These are phyloP conservation scores for Apocynum venetum DNA, from an alignment of 257 asterid genomes.

Conservation along the genomic window DNA sequence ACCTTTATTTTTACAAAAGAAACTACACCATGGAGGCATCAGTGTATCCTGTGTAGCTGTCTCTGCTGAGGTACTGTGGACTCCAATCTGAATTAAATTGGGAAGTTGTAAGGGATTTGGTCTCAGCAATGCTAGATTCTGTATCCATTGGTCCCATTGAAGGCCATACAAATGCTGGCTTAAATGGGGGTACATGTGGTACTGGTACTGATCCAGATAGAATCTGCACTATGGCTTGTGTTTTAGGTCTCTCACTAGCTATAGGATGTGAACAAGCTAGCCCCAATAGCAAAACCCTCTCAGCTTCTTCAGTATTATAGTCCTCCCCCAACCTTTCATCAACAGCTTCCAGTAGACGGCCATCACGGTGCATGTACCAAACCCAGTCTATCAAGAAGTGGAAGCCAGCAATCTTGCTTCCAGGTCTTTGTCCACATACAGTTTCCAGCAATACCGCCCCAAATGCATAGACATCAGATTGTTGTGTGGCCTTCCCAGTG, in stretches of 20 bases:
- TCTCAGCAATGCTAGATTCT: slow-evolving; percentile 21
- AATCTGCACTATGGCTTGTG: slow-evolving; percentile 31
- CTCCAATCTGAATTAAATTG: slow-evolving; percentile 45
- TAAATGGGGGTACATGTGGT: slow-evolving; percentile 35
- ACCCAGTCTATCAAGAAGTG: slow-evolving; percentile 77
- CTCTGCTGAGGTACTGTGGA: slow-evolving; percentile 46
- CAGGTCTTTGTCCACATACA: slow-evolving; percentile 74
- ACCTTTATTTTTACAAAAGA: slow-evolving; percentile 3
- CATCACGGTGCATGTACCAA: slow-evolving; percentile 81
- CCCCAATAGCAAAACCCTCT: slow-evolving; percentile 35
- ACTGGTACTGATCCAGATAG: slow-evolving; percentile 22
- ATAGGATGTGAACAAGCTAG: slow-evolving; percentile 47
- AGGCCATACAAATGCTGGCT: slow-evolving; percentile 46
- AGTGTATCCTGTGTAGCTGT: slow-evolving; percentile 16
- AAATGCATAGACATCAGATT: slow-evolving; percentile 82
- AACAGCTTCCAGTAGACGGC: slow-evolving; percentile 63
- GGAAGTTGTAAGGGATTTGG: slow-evolving; percentile 28
- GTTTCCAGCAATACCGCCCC: slow-evolving; percentile 81
- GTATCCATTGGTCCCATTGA: slow-evolving; percentile 16
- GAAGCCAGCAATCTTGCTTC: slow-evolving; percentile 48
- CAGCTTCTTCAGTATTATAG: slow-evolving; percentile 33
- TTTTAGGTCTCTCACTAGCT: slow-evolving; percentile 35
- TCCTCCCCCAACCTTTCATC: slow-evolving; percentile 48
- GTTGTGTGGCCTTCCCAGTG: slow-evolving; percentile 82
- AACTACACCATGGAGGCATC: slow-evolving; percentile 6